Base-by-base conservation (phyloP, 164 flowering plant genomes). In the Chloranthus sessilifolius region DNA sequence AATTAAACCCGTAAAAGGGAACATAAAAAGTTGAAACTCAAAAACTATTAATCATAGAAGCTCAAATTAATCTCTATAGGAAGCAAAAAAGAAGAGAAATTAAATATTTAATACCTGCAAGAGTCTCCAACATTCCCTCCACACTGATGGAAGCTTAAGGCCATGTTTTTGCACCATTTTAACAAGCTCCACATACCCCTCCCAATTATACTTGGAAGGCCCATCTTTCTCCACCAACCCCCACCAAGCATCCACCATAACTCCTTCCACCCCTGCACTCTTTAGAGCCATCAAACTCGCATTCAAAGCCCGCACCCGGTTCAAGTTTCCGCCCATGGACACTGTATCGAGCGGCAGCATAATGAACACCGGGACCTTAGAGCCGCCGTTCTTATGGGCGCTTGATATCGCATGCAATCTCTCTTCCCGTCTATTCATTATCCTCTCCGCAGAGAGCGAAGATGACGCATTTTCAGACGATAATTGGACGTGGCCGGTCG, bases 221-320 rank as follows among this genome's bases (percentile, higher is more conserved):
- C 90, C 94, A 43, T 86, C 90, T 67, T 82, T 86, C 76, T 89
- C 97, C 30, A 84, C 94, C 73, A 89, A 50, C 0, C 97, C 97
- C 97, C 95, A 89, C 97, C 97, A 89, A 10, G 74, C 95, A 61
- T 90, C 97, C 43, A 90, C 90, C 97, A 86, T 90, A 2, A 90
- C 95, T 6, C 97, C 97, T 54, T 86, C 94, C 31, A 75, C 87
- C 22, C 97, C 94, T 3, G 90, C 87, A 50, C 80, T 76, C 63
- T 76, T 86, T 68, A 90, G 53, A n/a, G 97, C 97, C 97, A 80
- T 90, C 75, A 90, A 68, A 42, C 95, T 90, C 5, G 83, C 97
- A 40, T 84, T 76, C 94, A 90, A 72, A 0, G 85, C 80, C 34
- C 75, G 50, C 1, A 85, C 74, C 67, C 76, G 79, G 56, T 80